Base-by-base conservation (phyloP, 257 asterid genomes). In the Salvia splendens region DNA sequence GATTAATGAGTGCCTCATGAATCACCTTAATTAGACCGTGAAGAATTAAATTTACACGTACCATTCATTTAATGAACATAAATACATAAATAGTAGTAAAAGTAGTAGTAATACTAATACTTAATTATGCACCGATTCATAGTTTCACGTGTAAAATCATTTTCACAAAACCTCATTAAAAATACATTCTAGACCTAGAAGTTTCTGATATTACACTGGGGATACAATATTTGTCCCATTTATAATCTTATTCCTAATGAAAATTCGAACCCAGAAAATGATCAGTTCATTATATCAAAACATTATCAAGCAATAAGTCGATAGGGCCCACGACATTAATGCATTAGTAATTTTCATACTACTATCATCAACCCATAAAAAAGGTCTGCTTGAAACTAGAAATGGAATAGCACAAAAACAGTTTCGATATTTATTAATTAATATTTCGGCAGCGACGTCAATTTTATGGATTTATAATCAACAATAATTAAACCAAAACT, bases 321-420 rank as follows among this genome's bases (percentile, higher is more conserved):
- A 52, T 28, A 30, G 75, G 79, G 80, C 58, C 68, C 78, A 75
- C 72, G 5, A 63, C 59, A 57, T 67, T 24, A 52, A 56, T 41
- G 43, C 40, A 30, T 59, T 65, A 63, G 40, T 40, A 38, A 3
- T 33, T 24, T 24, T n/a, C n/a, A 24, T 24, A 24, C 38, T 8
- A 17, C 45, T 58, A 64, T 30, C 17, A n/a, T 55, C 64, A 42
- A 45, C 43, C 71, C 57, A 56, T 63, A 16, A 56, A 52, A 49
- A 49, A 14, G 7, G 28, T 15, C 3, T 55, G 11, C 12, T 56
- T 7, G 4, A 16, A 16, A 54, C 5, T 11, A 17, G 5, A 8
- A 28, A 4, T 24, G 2, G 30, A 3, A 30, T 6, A 50, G 2
- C 3, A 17, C 8, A 1, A 14, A 28, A 54, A 3, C 24, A 8